A percentile compares a stretch with the other conserved stretches of the same genome.
These are phyloP conservation scores for Phaeolepiota aurea DNA, from an alignment of 768 basidiomycete genomes.

Conservation along the genomic window DNA sequence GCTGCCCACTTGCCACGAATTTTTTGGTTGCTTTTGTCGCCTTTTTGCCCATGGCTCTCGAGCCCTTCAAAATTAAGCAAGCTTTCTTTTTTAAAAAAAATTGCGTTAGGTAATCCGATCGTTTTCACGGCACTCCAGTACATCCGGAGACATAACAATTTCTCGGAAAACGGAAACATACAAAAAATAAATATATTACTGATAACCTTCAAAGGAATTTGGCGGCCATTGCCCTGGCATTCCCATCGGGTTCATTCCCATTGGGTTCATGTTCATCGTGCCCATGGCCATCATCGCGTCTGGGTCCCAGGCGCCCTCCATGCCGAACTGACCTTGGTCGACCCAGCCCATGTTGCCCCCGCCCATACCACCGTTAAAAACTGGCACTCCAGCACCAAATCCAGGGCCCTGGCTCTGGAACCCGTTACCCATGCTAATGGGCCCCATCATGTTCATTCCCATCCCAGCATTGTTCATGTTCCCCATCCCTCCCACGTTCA, in stretches of 20 bases:
- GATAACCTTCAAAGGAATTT: neutral
- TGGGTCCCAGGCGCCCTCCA: conserved; percentile 22
- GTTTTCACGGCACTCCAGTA: too few relatives aligned
- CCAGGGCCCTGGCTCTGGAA: conserved; percentile 6
- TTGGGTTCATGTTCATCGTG: conserved; percentile 31
- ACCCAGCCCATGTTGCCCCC: conserved; percentile 24
- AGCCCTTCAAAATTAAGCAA: too few relatives aligned
- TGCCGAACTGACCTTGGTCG: conserved; percentile 20
- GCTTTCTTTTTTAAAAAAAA: neutral
- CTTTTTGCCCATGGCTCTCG: conserved; percentile 44
- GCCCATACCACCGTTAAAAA: conserved; percentile 13
- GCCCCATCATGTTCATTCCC: conserved; percentile 9
- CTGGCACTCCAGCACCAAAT: conserved; percentile 4
- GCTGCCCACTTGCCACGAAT: conserved; percentile 80
- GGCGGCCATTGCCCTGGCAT: conserved; percentile 12
- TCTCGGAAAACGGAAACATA: too few relatives aligned
- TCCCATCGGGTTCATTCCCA: conserved; percentile 32
- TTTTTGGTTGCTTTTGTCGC: conserved; percentile 78
- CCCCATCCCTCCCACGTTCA: conserved; percentile 12
- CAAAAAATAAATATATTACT: neutral
- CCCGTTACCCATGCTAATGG: conserved; percentile 11
- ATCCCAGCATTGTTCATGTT: conserved; percentile 8
- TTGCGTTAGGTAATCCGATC: too few relatives aligned
- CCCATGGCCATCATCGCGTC: conserved; percentile 27
- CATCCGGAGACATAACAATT: too few relatives aligned